phyloP scores from a whole-genome alignment of 1,139 yeast genomes.

The Yamadazyma spencermartinsiae region DNA sequence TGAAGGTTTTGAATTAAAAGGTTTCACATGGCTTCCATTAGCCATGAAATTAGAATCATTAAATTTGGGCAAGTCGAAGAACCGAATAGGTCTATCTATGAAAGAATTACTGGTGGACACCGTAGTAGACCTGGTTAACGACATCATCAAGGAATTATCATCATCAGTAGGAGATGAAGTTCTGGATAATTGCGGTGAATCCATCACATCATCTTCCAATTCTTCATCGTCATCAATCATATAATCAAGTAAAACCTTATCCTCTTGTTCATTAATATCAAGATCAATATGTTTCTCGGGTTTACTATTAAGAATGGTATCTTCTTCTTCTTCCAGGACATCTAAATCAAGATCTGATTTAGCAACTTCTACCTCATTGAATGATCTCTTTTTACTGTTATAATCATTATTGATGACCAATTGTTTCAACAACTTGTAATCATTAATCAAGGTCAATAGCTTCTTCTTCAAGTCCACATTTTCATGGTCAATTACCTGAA shows the following conservation, averaged over 20 bases:
- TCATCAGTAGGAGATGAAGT: slow-evolving; percentile 42
- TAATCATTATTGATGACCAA: slow-evolving; percentile 22
- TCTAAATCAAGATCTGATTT: background rate
- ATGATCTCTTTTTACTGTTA: slow-evolving; percentile 27
- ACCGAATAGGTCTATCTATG: slow-evolving; percentile 19
- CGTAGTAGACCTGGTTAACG: slow-evolving; percentile 48
- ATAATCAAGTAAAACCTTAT: slow-evolving; percentile 4
- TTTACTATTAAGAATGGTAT: background rate
- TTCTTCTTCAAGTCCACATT: slow-evolving; percentile 38
- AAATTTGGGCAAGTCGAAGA: slow-evolving; percentile 30
- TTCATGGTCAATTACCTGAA: slow-evolving; percentile 34
- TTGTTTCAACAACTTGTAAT: slow-evolving; percentile 40
- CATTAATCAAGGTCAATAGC: slow-evolving; percentile 41
- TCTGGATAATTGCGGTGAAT: slow-evolving; percentile 35
- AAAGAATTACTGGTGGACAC: slow-evolving; percentile 32
- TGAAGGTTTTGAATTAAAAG: slow-evolving; percentile 4
- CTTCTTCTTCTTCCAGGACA: background rate
- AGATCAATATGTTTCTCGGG: background rate
- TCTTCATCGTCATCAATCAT: slow-evolving; percentile 17
- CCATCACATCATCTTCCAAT: slow-evolving; percentile 23
- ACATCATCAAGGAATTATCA: slow-evolving; percentile 38
- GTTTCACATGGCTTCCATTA: background rate
- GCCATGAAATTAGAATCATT: slow-evolving; percentile 7
- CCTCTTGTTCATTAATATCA: background rate
- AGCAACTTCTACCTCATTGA: slow-evolving; percentile 4